Evolutionary conservation across 208 protist genomes (phyloP), one percentile per base, ranked within the genome.

Genomic region (Leishmania tarentolae): DNA sequence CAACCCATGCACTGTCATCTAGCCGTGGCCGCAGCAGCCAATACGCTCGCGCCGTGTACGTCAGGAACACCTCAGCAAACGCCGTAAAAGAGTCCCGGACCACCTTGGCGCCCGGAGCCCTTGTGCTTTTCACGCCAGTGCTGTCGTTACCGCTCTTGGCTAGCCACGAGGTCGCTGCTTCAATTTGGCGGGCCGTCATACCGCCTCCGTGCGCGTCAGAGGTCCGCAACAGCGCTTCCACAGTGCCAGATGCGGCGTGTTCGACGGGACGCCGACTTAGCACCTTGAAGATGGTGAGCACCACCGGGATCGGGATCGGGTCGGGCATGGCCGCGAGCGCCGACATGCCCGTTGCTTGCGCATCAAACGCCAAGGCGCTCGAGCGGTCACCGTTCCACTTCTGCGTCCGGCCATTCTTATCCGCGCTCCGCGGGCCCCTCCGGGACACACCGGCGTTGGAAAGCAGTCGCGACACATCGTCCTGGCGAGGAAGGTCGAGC

Each of bases 21-120:
- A 86, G 82, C 8, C 91, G 87, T 19, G 87, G 87, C 4, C 93
- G 88, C 76, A 97, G 82, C 78, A 97, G 86, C 86, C 93, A 85
- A 66, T 89, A 92, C 53, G 86, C 84, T 31, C 90, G 92, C 40
- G 91, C 85, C n/a, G 88, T 87, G 76, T 95, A 92, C 65, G 88
- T 92, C n/a, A 86, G 50, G 24, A 94, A 80, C 19, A 77, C 75
- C 53, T 92, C 85, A 0, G 86, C 91, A n/a, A 97, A 83, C 15
- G 78, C 80, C 13, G 65, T 74, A 31, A 93, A 78, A 44, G 61
- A 56, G 82, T 50, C 52, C 42, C 9, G 11, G 3, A 4, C 50
- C 35, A 57, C n/a, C 35, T 47, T 28, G 35, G 52, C 28, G 15
- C 28, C 37, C 13, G 4, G 65, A 44, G 24, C 44, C 6, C 69